phyloP scores from a whole-genome alignment of 2,329 filamentous ascomycete species.

The Clarireedia monteithiana region DNA sequence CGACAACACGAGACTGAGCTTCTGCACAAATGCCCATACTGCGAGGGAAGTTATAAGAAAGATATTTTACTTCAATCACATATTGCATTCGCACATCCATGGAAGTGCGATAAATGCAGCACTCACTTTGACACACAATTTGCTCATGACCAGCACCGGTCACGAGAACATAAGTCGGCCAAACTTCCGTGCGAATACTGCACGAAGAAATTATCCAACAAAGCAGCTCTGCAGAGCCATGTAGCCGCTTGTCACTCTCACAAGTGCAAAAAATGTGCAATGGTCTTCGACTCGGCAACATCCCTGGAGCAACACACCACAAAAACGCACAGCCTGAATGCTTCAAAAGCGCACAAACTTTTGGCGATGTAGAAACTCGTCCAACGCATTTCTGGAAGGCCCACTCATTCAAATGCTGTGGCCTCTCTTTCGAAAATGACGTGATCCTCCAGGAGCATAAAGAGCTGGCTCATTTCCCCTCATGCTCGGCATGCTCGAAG shows the following conservation, averaged over 20 bases:
- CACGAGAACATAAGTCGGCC: neutral
- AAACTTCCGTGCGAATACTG: neutral
- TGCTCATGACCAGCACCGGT: neutral
- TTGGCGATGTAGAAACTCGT: neutral
- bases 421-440: neutral
- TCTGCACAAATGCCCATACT: neutral
- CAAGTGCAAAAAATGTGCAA: neutral
- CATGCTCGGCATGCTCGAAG: neutral
- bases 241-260: neutral
- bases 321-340: neutral
- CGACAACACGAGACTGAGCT: neutral
- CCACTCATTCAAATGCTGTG: neutral
- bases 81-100: neutral
- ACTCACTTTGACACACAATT: neutral
- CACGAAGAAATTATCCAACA: neutral
- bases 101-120: neutral
- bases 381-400: neutral
- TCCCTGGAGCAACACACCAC: neutral
- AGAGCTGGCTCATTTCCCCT: neutral
- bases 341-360: neutral
- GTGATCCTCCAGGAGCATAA: neutral
- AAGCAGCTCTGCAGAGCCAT: neutral
- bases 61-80: neutral
- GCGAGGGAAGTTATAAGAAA: neutral
- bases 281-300: neutral